Base-by-base conservation (phyloP, 192 early-diverging fungal genomes). In the Coemansia erecta region DNA sequence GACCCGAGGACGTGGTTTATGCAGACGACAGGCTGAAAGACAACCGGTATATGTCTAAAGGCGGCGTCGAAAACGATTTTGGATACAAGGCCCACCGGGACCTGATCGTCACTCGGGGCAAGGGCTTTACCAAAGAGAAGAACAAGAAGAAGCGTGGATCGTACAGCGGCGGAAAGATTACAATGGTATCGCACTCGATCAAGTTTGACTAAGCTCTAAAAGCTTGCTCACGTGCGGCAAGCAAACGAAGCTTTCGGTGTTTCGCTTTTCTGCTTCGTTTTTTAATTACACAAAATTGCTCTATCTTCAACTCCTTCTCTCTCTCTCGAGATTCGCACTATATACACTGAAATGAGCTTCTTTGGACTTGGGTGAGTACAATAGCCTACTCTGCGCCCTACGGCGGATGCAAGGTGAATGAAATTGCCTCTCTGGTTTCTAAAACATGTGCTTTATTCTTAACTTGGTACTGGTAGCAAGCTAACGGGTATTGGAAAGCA, bases 111-210 rank as follows among this genome's bases (percentile, higher is more conserved):
- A 93, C 88, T 14, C 81, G 88, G 28, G 97, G 97, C 43, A 93
- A 94, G 77, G 86, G 87, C 22, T 98, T 98, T 84, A 86, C 92
- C 39, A 88, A 88, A 12, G 94, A 97, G 66, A 98, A 98, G 85
- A 92, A 91, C 60, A 97, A 97, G 83, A 98, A 98, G 82, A 97
- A 97, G 85, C 82, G 91, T 51, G 94, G 94, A 21, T 87, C 89
- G 41, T 98, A 98, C 84, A 85, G 89, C 56, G 96, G 96, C 26
- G 96, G 96, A 19, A 68, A 81, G 52, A 98, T 98, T 58, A 88
- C 90, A 58, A 85, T 89, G 53, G 80, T 74, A 33, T 90, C 89
- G 21, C 87, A 93, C 70, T 94, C 90, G 6, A 92, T 94, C 80
- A 98, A 98, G 71, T 95, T 98, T 35, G 61, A 61, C 23, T 74